Evolutionary conservation across 2,329 filamentous ascomycete genomes (phyloP).

Genomic region (Diaporthe sp.): DNA sequence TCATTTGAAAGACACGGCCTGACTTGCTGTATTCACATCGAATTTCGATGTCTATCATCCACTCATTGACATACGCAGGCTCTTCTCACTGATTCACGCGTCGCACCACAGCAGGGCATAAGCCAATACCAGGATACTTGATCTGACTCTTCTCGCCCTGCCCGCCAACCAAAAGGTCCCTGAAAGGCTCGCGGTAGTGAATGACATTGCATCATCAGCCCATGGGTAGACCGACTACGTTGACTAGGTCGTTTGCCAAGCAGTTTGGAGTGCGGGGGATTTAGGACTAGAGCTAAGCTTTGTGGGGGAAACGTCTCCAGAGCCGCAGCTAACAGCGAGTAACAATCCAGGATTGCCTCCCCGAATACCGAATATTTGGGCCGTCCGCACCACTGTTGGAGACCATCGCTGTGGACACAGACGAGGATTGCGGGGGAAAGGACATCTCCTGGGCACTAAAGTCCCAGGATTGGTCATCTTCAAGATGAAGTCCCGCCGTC

Average conservation of each 20-base stretch:
- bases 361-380: constrained; percentile 19
- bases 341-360: constrained; percentile 1
- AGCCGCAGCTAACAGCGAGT: constrained; percentile 15
- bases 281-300: constrained; percentile 15
- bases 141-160: no score
- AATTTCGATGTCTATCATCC: not conserved
- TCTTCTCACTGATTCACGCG: no score
- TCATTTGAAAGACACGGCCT: no score
- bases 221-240: not conserved
- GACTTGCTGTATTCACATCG: not conserved
- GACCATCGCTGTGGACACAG: not conserved
- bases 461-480: not conserved
- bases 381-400: not conserved
- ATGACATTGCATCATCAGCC: constrained; percentile 5
- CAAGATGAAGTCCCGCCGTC: not conserved
- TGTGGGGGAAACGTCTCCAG: constrained; percentile 7
- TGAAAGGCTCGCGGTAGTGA: not conserved
- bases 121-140: no score
- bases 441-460: not conserved
- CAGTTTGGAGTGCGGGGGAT: constrained; percentile 24
- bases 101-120: no score
- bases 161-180: not conserved
- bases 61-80: not conserved
- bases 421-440: not conserved
- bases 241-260: not conserved